Percentiles rank a stretch among this genome's conserved stretches.
phyloP scores from a whole-genome alignment of 352 stramenopile genomes.

The Globisporangium cystogenes region DNA sequence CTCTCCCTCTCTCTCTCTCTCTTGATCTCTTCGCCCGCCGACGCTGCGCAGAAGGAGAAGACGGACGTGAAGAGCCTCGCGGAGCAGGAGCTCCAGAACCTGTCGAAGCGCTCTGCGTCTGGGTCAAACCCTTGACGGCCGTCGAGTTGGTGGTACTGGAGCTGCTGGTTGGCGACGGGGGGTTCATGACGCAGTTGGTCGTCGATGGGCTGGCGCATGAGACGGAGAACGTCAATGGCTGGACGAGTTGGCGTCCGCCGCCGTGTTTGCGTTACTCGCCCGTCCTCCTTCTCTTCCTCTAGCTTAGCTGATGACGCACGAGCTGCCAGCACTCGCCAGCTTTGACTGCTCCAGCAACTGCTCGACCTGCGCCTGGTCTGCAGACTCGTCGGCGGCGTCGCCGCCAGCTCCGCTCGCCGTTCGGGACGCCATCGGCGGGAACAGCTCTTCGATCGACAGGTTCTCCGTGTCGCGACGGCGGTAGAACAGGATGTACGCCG shows the following conservation, averaged over 20 bases:
- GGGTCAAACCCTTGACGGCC: constrained; percentile 10
- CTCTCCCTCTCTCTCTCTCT: no score
- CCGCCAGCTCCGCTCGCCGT: constrained; percentile 13
- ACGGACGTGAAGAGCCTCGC: constrained; percentile 45
- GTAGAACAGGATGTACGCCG: constrained; percentile 92
- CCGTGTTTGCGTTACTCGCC: neutral
- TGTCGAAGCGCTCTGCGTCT: constrained; percentile 28
- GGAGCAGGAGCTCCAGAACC: constrained; percentile 48
- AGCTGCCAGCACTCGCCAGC: constrained; percentile 32
- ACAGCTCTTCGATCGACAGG: constrained; percentile 67
- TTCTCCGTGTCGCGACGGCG: constrained; percentile 61
- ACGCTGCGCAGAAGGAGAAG: constrained; percentile 48
- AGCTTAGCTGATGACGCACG: constrained; percentile 53
- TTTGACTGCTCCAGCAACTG: constrained; percentile 69
- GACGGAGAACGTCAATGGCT: neutral
- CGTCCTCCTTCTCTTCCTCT: neutral
- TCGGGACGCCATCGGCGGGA: constrained; percentile 41
- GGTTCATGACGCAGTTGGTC: neutral
- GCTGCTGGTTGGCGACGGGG: no score
- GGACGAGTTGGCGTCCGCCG: neutral
- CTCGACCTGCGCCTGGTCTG: constrained; percentile 59
- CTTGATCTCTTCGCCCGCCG: neutral
- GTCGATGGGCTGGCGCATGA: neutral
- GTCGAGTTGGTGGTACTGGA: no score
- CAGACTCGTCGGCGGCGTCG: constrained; percentile 24